Base-by-base conservation (phyloP, 2,329 filamentous ascomycete genomes). In the Penicillium sp. region DNA sequence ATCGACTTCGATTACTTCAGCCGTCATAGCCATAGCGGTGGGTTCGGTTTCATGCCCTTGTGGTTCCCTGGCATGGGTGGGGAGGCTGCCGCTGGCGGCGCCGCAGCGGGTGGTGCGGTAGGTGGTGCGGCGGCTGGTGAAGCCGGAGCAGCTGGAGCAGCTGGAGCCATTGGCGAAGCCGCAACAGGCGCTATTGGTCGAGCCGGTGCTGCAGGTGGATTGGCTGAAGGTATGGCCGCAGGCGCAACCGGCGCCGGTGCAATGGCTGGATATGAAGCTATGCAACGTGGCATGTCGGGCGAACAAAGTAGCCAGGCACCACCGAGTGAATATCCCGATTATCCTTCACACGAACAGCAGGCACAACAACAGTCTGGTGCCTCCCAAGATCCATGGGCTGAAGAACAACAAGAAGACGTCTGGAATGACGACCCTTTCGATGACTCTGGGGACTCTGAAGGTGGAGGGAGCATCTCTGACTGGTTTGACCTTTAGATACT, bases 1-100 rank as follows among this genome's bases (percentile, higher is more conserved):
- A 80, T 88, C 47, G 86, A 88, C 65, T 88, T 87, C 58, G 86
- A 88, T 67, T 88, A 88, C 70, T 88, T 88, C 73, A 87, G 84
- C 56, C 78, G 84, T 2, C 83, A 87, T 60, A 85, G 82, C 52
- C 70, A 75, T 19, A 68, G 74, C 3, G 77, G 78, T 10, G 73
- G 79, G 16, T 69, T 79, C 44, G 76, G 80, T 1, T 77, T 80
- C 39, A 78, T 86, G 68, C 84, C 84, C 0, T 66, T 86, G 49
- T 81, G 79, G 73, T 75, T 83, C 57, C 79, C 79, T 1, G 76
- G 74, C 8, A 67, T 73, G 9, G 78, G 77, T 14, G 77, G 74
- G 5, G 75, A 74, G 19, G 71, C 71, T 21, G 71, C 69, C 29
- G 76, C 71, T 11, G 77, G 27, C 27, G 27, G 27, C 27, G 27